Conservation (phyloP, 345 rosid genomes). For the Brassica incana region DNA sequence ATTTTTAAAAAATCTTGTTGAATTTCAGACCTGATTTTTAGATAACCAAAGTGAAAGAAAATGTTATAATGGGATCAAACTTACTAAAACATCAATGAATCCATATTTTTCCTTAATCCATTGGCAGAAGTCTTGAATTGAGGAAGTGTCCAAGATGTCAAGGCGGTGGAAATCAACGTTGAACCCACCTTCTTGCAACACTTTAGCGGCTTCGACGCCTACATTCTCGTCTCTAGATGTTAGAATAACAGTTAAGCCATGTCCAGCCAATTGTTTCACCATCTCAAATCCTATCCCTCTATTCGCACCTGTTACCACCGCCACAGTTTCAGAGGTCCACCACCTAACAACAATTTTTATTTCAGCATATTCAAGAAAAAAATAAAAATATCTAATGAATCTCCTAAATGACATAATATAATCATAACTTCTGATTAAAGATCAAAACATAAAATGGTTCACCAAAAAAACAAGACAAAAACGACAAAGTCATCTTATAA, state of each 20-base stretch:
- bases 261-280: constrained; percentile 82
- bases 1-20: background rate
- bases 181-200: constrained; percentile 79
- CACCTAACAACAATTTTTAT: constrained; percentile 50
- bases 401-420: background rate
- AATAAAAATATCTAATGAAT: background rate
- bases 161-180: constrained; percentile 80
- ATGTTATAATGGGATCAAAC: background rate
- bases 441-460: background rate
- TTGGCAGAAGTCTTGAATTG: constrained; percentile 54
- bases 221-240: constrained; percentile 75
- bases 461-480: background rate
- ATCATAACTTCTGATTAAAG: background rate
- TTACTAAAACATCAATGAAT: constrained; percentile 74
- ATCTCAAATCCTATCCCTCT: constrained; percentile 96
- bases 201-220: constrained; percentile 80
- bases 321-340: constrained; percentile 89
- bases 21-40: no score
- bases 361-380: background rate
- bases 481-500: background rate
- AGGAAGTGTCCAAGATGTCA: constrained; percentile 59
- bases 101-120: constrained; percentile 74
- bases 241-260: constrained; percentile 70
- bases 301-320: constrained; percentile 88
- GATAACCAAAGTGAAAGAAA: background rate